Percentiles rank a stretch among this genome's conserved stretches.
Evolutionary conservation across 129 eudicot species (phyloP).

Genomic region (Rutidosis leptorrhynchoides): DNA sequence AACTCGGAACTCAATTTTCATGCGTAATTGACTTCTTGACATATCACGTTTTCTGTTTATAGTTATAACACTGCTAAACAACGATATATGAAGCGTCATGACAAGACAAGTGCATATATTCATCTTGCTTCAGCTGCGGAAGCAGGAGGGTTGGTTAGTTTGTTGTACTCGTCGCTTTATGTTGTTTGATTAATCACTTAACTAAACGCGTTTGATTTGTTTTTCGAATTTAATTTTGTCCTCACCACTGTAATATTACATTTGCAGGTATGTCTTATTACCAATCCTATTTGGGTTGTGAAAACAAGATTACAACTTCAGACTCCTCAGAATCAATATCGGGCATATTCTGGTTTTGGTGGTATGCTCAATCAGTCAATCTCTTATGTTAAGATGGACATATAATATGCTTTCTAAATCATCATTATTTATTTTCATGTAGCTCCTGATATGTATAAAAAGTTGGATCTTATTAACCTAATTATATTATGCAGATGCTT

Average conservation of each 20-base stretch:
- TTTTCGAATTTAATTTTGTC: neutral
- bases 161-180: neutral
- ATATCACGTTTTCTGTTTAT: conserved; percentile 13
- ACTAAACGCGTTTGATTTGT: neutral
- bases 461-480: neutral
- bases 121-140: conserved; percentile 99
- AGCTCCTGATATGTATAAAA: neutral
- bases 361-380: conserved; percentile 47
- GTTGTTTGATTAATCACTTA: neutral
- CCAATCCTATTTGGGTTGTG: conserved; percentile 99
- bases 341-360: conserved; percentile 75
- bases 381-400: conserved; percentile 15
- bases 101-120: conserved; percentile 55
- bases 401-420: conserved; percentile 9
- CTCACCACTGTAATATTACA: conserved; percentile 3
- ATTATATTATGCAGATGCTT: conserved; percentile 59
- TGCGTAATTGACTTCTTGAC: conserved; percentile 15
- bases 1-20: neutral
- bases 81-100: conserved; percentile 59
- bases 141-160: conserved; percentile 96
- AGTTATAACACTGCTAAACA: conserved; percentile 95
- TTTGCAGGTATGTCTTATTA: conserved; percentile 79
- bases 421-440: neutral
- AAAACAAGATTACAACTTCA: conserved; percentile 98
- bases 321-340: conserved; percentile 75